Evolutionary conservation across 352 stramenopile genomes (phyloP), one percentile per base, ranked within the genome.

Genomic region (Synura sp.): DNA sequence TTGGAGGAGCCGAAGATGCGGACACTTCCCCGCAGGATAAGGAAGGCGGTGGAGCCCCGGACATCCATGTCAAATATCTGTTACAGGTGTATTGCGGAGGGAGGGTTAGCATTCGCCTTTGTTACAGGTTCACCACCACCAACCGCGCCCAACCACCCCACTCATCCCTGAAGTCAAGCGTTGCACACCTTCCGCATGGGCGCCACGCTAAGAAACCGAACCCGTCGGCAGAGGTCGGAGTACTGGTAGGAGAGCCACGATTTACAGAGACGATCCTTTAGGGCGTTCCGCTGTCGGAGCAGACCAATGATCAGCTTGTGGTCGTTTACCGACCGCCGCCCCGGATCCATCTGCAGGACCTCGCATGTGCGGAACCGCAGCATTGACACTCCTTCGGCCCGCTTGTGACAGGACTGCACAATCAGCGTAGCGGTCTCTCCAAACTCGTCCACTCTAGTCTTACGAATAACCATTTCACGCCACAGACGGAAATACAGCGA

Each of bases 1-100:
- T n/a, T n/a, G n/a, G n/a, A n/a, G n/a, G n/a, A n/a, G n/a, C n/a
- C n/a, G n/a, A 44, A 44, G 17, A 76, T 59, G 59, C 67, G 67
- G 3, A 76, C 67, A 76, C 7, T 25, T 27, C 67, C 67, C 9
- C 67, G 34, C n/a, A 76, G 25, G 31, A 76, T 76, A 1, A 76
- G 2, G 27, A 35, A 76, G 15, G 35, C 67, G 25, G n/a, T 35
- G 1, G 35, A 59, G 3, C 67, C 67, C 22, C 31, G 29, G 4
- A 38, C 35, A 76, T 59, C 67, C 15, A 25, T 38, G 34, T 76
- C 67, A 35, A 59, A 3, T 27, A 76, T 59, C 67, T n/a, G n/a
- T n/a, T n/a, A n/a, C n/a, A n/a, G n/a, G n/a, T n/a, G n/a, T n/a
- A n/a, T n/a, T n/a, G n/a, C n/a, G n/a, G n/a, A n/a, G n/a, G n/a